Percentiles rank a stretch among this genome's conserved stretches.
Evolutionary conservation across 768 basidiomycete genomes (phyloP).

Genomic region (Sistotremastrum suecicum): DNA sequence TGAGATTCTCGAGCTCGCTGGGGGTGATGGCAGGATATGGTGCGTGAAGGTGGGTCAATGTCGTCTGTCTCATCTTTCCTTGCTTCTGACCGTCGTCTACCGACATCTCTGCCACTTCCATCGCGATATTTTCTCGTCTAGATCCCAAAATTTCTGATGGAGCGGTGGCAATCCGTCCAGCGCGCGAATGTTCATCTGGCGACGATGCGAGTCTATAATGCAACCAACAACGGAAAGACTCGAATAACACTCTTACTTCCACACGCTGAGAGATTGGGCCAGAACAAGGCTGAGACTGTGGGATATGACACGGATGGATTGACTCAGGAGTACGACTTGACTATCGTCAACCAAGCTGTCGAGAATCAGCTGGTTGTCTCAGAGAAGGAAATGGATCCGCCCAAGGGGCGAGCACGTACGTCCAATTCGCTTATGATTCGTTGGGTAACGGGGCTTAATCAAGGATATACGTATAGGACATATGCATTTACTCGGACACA

Average conservation of each 20-base stretch:
- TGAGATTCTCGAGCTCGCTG: conserved; percentile 66
- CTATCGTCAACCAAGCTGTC: conserved; percentile 73
- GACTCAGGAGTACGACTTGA: conserved; percentile 66
- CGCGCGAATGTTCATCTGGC: conserved; percentile 71
- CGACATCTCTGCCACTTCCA: background rate
- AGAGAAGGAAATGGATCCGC: conserved; percentile 59
- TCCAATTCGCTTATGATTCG: background rate
- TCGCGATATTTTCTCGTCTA: conserved; percentile 16
- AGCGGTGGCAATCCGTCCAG: conserved; percentile 68
- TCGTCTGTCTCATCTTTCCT: background rate
- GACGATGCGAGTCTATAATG: conserved; percentile 65
- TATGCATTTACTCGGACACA: conserved; percentile 44
- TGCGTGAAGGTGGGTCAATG: conserved; percentile 52
- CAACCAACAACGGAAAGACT: conserved; percentile 25
- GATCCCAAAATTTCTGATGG: conserved; percentile 80
- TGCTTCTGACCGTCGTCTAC: background rate
- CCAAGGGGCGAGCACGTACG: conserved; percentile 9
- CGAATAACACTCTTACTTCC: conserved; percentile 58
- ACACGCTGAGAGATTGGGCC: conserved; percentile 31
- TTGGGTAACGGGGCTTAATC: background rate
- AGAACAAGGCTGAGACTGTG: conserved; percentile 5
- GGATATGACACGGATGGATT: conserved; percentile 15
- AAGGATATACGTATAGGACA: conserved; percentile 1
- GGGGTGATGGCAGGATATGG: conserved; percentile 68
- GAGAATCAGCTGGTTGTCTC: conserved; percentile 81